Evolutionary conservation across 768 basidiomycete genomes (phyloP).

Genomic region (Phylloporus sp.): DNA sequence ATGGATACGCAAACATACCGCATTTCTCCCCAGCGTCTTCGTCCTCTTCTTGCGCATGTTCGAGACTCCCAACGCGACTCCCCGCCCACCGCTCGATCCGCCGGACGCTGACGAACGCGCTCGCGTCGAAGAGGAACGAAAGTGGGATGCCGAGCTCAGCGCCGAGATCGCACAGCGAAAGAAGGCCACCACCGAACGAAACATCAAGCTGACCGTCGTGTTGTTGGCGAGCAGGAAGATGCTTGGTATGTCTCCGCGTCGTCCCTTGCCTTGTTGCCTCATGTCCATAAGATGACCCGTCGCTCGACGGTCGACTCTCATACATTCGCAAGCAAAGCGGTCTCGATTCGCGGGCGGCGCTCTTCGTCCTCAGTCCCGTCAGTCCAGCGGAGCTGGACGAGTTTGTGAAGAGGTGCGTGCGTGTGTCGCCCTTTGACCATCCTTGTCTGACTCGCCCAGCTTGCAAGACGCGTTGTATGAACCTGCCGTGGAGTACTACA

Average conservation of each 20-base stretch:
- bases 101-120: slow-evolving; percentile 54
- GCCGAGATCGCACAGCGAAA: slow-evolving; percentile 77
- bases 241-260: slow-evolving; percentile 54
- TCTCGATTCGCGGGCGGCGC: slow-evolving; percentile 84
- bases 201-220: slow-evolving; percentile 92
- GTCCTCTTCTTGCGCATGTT: slow-evolving; percentile 84
- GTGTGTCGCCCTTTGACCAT: not conserved
- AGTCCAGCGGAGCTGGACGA: slow-evolving; percentile 79
- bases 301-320: slow-evolving; percentile 77
- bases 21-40: slow-evolving; percentile 88
- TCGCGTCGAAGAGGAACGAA: slow-evolving; percentile 62
- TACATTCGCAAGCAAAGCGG: slow-evolving; percentile 84
- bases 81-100: slow-evolving; percentile 50
- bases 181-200: slow-evolving; percentile 73
- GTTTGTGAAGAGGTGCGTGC: slow-evolving; percentile 71
- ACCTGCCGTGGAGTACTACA: slow-evolving; percentile 89
- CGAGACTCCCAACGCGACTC: slow-evolving; percentile 49
- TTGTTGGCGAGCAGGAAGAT: slow-evolving; percentile 83
- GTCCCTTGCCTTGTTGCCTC: not conserved
- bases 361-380: slow-evolving; percentile 95
- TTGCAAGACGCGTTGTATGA: slow-evolving; percentile 88
- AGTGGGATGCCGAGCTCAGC: slow-evolving; percentile 70
- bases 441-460: slow-evolving; percentile 33
- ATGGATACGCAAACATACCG: slow-evolving; percentile 95
- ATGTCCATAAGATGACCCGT: slow-evolving; percentile 63